Conservation (phyloP, 306 rosid genomes). For the Adenanthera pavonina region DNA sequence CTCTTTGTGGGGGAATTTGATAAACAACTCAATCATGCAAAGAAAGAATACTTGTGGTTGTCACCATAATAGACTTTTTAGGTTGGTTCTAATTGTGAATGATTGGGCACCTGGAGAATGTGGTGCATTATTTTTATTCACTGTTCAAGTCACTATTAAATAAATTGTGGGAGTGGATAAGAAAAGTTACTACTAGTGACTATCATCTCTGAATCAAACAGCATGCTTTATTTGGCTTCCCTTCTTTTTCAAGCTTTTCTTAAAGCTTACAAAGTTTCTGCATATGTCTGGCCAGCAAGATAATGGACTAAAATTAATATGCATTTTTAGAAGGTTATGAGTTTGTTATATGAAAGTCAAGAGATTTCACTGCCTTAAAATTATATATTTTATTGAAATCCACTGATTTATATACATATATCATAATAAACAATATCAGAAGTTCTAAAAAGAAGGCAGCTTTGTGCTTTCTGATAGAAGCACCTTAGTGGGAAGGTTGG, state of each 20-base stretch:
- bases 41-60: slow-evolving; percentile 10
- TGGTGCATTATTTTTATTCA: slow-evolving; percentile 35
- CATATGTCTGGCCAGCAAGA: slow-evolving; percentile 11
- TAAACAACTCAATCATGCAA: slow-evolving; percentile 23
- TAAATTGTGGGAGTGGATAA: slow-evolving; percentile 20
- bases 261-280: slow-evolving; percentile 23
- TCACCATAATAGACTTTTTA: slow-evolving; percentile 5
- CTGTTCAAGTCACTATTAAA: slow-evolving; percentile 30
- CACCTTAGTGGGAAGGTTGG: slow-evolving; percentile 29
- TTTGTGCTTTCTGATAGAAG: slow-evolving; percentile 31
- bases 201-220: slow-evolving; percentile 25
- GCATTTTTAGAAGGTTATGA: background rate
- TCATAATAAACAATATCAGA: background rate
- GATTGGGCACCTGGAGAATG: slow-evolving; percentile 41
- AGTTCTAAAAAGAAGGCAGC: slow-evolving; percentile 24
- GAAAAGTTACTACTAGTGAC: slow-evolving; percentile 23
- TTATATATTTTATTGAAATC: background rate
- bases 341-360: background rate
- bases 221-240: slow-evolving; percentile 6
- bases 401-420: too few species aligned
- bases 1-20: slow-evolving; percentile 17
- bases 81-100: slow-evolving; percentile 43
- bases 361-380: background rate
- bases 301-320: slow-evolving; percentile 12
- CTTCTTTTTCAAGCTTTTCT: background rate